Evolutionary conservation across 805 yeast species (phyloP).

Genomic region (Barnettozyma vustinii): DNA sequence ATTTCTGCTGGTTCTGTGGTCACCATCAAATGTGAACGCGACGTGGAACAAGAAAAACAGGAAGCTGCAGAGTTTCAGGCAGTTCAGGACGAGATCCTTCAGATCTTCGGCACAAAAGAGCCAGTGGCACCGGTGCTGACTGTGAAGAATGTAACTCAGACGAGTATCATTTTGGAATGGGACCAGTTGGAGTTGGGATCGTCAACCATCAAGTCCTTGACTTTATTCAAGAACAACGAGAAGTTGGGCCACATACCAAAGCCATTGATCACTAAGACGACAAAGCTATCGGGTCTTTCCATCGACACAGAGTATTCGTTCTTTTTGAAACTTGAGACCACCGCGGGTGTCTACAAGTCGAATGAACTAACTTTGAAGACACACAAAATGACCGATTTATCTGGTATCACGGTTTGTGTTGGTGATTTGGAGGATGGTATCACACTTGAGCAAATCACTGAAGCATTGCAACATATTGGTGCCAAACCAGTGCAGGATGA

Average conservation of each 20-base stretch:
- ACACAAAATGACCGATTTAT: conserved; percentile 92
- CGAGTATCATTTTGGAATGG: conserved; percentile 94
- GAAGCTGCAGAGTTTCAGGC: conserved; percentile 54
- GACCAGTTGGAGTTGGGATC: conserved; percentile 81
- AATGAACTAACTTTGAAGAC: conserved; percentile 68
- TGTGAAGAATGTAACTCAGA: conserved; percentile 80
- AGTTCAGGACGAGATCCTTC: conserved; percentile 69
- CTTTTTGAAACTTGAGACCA: conserved; percentile 75
- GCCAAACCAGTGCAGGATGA: conserved; percentile 71
- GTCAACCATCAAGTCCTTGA: conserved; percentile 68
- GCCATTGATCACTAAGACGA: conserved; percentile 70
- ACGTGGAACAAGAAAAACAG: conserved; percentile 54
- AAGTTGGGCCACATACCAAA: conserved; percentile 80
- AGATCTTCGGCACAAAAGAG: conserved; percentile 62
- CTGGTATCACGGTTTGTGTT: conserved; percentile 86
- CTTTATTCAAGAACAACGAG: conserved; percentile 64
- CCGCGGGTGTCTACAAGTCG: conserved; percentile 81
- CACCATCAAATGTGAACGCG: conserved; percentile 77
- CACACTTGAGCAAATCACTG: conserved; percentile 50
- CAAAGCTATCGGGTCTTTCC: conserved; percentile 87
- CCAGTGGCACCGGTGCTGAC: conserved; percentile 70
- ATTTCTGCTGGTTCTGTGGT: conserved; percentile 91
- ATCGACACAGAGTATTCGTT: conserved; percentile 79
- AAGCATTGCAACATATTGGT: conserved; percentile 63
- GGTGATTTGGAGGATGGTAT: conserved; percentile 65